Conservation (phyloP, 371 early-diverging fungal species). For the Rhizopus stolonifer region DNA sequence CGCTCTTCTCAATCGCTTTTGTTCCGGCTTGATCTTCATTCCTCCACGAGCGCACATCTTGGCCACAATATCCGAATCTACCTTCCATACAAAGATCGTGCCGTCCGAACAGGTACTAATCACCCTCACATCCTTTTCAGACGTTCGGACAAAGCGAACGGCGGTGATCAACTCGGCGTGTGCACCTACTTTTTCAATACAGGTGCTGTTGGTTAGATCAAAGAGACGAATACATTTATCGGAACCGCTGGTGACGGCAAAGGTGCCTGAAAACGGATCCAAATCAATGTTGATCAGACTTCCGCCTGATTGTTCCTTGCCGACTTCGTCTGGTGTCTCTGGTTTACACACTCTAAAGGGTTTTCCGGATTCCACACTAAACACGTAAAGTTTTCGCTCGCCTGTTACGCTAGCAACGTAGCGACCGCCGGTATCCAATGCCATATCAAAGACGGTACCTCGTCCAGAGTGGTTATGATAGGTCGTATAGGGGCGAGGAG, state of each 20-base stretch:
- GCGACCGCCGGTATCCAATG: slow-evolving; percentile 59
- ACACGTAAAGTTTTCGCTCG: slow-evolving; percentile 68
- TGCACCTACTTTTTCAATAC: slow-evolving; percentile 64
- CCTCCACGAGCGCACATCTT: slow-evolving; percentile 47
- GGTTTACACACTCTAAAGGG: slow-evolving; percentile 60
- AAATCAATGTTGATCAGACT: slow-evolving; percentile 65
- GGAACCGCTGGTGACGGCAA: slow-evolving; percentile 68
- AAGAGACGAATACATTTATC: slow-evolving; percentile 78
- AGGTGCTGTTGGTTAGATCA: slow-evolving; percentile 66
- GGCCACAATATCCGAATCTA: slow-evolving; percentile 52
- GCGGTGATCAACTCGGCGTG: slow-evolving; percentile 81
- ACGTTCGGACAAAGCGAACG: slow-evolving; percentile 58
- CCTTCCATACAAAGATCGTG: slow-evolving; percentile 76
- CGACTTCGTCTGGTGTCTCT: slow-evolving; percentile 55
- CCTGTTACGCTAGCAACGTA: slow-evolving; percentile 66
- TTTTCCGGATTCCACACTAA: slow-evolving; percentile 69
- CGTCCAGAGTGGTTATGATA: slow-evolving; percentile 76
- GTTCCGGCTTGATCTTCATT: slow-evolving; percentile 15
- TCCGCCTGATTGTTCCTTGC: slow-evolving; percentile 56
- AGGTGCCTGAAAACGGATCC: slow-evolving; percentile 73
- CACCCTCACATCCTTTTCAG: slow-evolving; percentile 49
- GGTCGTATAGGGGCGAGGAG: slow-evolving; percentile 39
- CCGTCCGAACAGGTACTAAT: slow-evolving; percentile 80
- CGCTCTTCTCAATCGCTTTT: slow-evolving; percentile 6
- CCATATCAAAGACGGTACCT: slow-evolving; percentile 76